Conservation (phyloP, 169 alveolate species). For the Plasmodium cynomolgi region DNA sequence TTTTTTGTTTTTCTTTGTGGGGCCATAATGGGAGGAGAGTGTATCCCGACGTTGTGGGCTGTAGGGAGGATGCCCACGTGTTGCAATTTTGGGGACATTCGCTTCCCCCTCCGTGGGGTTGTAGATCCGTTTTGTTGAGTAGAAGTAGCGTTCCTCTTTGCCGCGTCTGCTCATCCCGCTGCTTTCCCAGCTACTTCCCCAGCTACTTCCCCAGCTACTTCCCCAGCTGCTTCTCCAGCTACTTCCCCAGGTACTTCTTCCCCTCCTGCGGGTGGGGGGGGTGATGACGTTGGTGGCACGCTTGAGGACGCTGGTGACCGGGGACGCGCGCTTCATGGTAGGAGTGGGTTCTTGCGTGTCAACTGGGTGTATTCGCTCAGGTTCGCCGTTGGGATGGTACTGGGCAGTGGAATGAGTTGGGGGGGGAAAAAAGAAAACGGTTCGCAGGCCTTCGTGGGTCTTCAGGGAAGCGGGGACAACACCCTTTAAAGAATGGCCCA, state of each 20-base stretch:
- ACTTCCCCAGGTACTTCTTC: background rate
- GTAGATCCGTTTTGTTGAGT: background rate
- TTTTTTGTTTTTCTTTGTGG: background rate
- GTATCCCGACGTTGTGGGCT: background rate
- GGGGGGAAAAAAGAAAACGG: background rate
- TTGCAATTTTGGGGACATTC: background rate
- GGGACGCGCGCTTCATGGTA: background rate
- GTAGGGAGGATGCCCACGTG: background rate
- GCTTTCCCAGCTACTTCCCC: background rate
- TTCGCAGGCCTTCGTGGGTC: background rate
- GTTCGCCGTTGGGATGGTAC: background rate
- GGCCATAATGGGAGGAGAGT: background rate
- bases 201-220: background rate
- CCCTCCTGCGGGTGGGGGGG: background rate
- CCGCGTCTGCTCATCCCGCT: background rate
- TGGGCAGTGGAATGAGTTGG: background rate
- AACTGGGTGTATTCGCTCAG: background rate
- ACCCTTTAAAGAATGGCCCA: background rate
- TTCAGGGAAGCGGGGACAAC: background rate
- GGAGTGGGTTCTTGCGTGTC: background rate
- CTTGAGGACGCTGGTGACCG: background rate
- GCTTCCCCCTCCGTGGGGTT: background rate
- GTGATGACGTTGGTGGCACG: background rate
- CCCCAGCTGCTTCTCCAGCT: background rate
- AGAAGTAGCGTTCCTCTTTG: background rate